These are phyloP conservation scores for Mycena sanguinolenta DNA, from an alignment of 768 basidiomycete genomes.

Conservation along the genomic window DNA sequence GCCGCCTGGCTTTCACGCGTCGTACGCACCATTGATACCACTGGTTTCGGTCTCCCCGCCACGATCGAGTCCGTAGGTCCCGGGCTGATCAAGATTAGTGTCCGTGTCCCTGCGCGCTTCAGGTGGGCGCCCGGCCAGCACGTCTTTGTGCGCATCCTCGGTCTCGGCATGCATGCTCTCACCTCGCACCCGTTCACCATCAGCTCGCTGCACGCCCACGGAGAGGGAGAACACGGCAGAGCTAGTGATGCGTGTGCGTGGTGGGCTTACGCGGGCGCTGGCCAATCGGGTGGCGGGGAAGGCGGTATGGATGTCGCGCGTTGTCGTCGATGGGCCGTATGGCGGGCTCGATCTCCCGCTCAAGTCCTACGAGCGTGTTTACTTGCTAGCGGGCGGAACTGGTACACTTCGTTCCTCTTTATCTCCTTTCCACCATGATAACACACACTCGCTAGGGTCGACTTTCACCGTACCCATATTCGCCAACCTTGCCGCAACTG, in stretches of 20 bases:
- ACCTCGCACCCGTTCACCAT: constrained; percentile 53
- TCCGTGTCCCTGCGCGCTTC: constrained; percentile 40
- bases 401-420: constrained; percentile 37
- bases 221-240: constrained; percentile 32
- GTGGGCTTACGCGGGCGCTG: constrained; percentile 45
- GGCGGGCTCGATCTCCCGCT: constrained; percentile 44
- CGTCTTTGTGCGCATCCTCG: constrained; percentile 40
- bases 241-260: constrained; percentile 44
- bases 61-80: constrained; percentile 43
- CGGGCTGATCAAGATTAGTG: constrained; percentile 40
- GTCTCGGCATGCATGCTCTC: constrained; percentile 40
- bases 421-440: not conserved
- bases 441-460: constrained; percentile 33
- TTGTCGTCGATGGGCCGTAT: constrained; percentile 47
- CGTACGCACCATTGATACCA: constrained; percentile 42
- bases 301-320: constrained; percentile 35
- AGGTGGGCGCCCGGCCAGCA: constrained; percentile 51
- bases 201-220: constrained; percentile 38
- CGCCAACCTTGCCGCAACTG: constrained; percentile 39
- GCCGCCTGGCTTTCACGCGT: constrained; percentile 44
- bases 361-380: constrained; percentile 43
- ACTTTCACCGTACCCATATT: constrained; percentile 45
- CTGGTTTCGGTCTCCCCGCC: constrained; percentile 39
- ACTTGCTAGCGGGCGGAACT: constrained; percentile 49
- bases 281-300: constrained; percentile 28